Percentiles rank a stretch among this genome's conserved stretches.
Conservation (phyloP, 2,329 filamentous ascomycete species). For the Clarireedia sp. region DNA sequence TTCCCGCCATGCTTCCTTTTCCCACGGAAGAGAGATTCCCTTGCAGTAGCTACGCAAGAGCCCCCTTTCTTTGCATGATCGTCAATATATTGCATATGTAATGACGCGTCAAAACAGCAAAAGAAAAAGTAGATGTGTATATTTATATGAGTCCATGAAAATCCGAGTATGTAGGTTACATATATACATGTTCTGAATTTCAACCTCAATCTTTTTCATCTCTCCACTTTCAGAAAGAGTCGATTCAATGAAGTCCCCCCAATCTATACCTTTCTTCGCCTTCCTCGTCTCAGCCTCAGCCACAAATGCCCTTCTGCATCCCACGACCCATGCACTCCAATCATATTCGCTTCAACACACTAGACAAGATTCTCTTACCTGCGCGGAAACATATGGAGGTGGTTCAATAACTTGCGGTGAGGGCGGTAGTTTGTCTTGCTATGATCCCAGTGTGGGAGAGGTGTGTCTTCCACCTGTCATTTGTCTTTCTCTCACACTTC, state of each 20-base stretch:
- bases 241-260: not conserved
- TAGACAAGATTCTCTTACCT: constrained; percentile 10
- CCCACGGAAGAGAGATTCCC: too few species aligned
- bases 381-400: constrained; percentile 14
- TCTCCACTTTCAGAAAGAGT: too few species aligned
- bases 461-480: constrained; percentile 1
- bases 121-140: not conserved
- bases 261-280: not conserved
- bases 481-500: not conserved
- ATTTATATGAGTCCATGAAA: too few species aligned
- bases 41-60: not conserved
- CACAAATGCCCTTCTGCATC: not conserved
- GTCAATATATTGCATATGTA: not conserved
- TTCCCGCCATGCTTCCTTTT: too few species aligned
- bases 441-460: constrained; percentile 19
- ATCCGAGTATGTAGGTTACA: too few species aligned
- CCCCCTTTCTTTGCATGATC: not conserved
- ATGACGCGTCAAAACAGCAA: not conserved
- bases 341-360: not conserved
- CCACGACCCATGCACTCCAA: not conserved
- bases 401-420: constrained; percentile 14
- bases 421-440: constrained; percentile 13
- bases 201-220: too few species aligned
- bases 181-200: too few species aligned
- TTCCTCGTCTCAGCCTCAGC: not conserved